A percentile compares a stretch with the other conserved stretches of the same genome.
Evolutionary conservation across 2,329 filamentous ascomycete species (phyloP).

Genomic region (Aspergillus cejpii): DNA sequence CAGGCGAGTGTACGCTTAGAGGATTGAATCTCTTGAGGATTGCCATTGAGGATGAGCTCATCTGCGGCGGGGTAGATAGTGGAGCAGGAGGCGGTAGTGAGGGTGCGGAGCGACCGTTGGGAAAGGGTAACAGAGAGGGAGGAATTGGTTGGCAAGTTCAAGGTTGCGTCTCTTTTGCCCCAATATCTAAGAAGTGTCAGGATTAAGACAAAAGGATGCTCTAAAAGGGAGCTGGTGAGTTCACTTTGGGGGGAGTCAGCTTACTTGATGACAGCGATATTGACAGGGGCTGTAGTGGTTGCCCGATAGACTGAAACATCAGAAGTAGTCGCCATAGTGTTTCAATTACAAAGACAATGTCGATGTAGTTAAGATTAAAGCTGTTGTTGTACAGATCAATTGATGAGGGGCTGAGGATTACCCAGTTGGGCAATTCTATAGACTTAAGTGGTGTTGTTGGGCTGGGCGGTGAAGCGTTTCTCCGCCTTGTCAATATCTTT

Average conservation of each 20-base stretch:
- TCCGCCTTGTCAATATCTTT: conserved; percentile 1
- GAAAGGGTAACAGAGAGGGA: conserved; percentile 95
- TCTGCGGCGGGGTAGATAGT: conserved; percentile 59
- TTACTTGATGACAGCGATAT: conserved; percentile 96
- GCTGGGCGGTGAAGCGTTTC: conserved; percentile 5
- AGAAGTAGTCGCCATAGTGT: conserved; percentile 31
- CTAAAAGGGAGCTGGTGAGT: conserved; percentile 7
- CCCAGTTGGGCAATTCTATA: conserved; percentile 7
- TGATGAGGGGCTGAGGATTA: conserved; percentile 8
- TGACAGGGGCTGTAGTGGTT: conserved; percentile 93
- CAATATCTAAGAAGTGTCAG: conserved; percentile 58
- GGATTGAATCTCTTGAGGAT: conserved; percentile 68
- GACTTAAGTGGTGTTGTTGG: conserved; percentile 13
- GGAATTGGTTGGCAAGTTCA: conserved; percentile 96
- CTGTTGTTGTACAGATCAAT: too few species aligned
- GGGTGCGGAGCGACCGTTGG: conserved; percentile 85
- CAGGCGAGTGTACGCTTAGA: conserved; percentile 91
- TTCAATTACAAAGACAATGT: conserved; percentile 3
- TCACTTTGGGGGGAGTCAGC: conserved; percentile 14
- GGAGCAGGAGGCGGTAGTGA: conserved; percentile 92
- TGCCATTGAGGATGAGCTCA: conserved; percentile 75
- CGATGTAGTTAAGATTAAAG: too few species aligned
- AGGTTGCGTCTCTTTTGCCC: conserved; percentile 89
- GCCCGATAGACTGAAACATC: conserved; percentile 66
- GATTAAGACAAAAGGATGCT: conserved; percentile 5